A percentile compares a stretch with the other conserved stretches of the same genome.
These are phyloP conservation scores for Magnaporthiopsis poae DNA, from an alignment of 2,329 filamentous ascomycete species.

Conservation along the genomic window DNA sequence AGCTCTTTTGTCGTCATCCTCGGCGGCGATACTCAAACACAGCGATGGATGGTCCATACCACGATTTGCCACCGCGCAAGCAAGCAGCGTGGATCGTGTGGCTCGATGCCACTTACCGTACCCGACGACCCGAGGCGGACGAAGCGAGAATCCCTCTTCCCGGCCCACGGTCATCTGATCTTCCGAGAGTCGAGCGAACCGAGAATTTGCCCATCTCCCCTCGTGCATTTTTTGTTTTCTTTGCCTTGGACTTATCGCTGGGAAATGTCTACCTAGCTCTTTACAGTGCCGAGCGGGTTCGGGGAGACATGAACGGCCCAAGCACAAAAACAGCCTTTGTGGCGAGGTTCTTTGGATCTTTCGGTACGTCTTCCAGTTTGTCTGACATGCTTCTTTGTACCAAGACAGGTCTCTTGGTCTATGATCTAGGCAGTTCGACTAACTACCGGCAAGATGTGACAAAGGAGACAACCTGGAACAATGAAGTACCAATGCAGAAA, in stretches of 20 bases:
- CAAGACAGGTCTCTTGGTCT: not conserved
- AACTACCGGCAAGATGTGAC: not conserved
- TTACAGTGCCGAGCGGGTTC: not conserved
- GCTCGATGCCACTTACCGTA: not conserved
- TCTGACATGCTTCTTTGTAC: not conserved
- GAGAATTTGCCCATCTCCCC: not conserved
- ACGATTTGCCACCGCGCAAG: not conserved
- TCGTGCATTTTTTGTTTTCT: not conserved
- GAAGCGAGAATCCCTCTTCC: not conserved
- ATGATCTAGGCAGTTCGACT: not conserved
- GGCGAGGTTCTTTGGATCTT: not conserved
- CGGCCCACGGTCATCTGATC: not conserved
- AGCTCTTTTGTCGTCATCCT: not conserved
- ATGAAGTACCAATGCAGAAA: not conserved
- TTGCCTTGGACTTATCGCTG: not conserved
- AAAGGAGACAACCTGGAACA: not conserved
- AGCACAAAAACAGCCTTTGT: not conserved
- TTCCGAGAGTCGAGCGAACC: not conserved
- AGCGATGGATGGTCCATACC: not conserved
- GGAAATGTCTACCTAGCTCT: not conserved
- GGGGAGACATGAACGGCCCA: not conserved
- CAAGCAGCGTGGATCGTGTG: not conserved
- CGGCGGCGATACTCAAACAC: not conserved
- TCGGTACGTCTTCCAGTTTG: not conserved
- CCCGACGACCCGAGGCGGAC: not conserved